Evolutionary conservation across 108 stramenopile species (phyloP), one percentile per base, ranked within the genome.

Genomic region (Pinguiococcus pyrenoidosus): DNA sequence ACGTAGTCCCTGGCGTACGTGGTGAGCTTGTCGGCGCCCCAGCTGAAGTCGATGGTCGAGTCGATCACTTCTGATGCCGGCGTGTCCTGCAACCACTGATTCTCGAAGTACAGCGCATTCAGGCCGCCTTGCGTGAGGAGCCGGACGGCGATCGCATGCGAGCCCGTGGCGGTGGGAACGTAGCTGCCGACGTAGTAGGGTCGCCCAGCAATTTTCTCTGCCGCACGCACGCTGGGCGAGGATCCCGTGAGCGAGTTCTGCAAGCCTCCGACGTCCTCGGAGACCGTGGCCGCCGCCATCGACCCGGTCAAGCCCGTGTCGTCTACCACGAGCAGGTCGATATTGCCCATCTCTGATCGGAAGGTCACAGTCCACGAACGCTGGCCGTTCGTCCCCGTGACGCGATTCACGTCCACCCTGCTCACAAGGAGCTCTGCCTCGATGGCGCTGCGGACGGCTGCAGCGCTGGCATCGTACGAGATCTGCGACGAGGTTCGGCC

Each of bases 1-100:
- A 87, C 76, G 25, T 78, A 87, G 70, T 87, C 82, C 27, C 78
- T 58, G 27, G 72, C 80, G 55, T 68, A 81, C 16, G 60, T 51
- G 1, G 83, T 84, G 25, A 87, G 66, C 21, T 73, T 37, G 20
- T 80, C 81, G 2, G 74, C 66, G 12, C 76, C 79, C 66, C 66
- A 69, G 59, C 24, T 49, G 24, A 62, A 67, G 10, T 60, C 54
- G 24, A 58, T 56, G 57, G 49, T 48, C 6, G 75, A 33, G 40
- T 86, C 83, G n/a, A 81, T 51, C 18, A 79, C 50, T 33, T 75
- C 54, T n/a, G 81, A 44, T 8, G 57, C 68, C 9, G 85, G 76
- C 20, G 65, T 42, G 2, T 72, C 85, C 8, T 65, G 44, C 2
- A 86, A 59, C 80, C 82, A 86, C 52, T 79, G 79, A 50, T 84